Conservation (phyloP, 1,284 basidiomycete genomes). For the Ustilago crameri region DNA sequence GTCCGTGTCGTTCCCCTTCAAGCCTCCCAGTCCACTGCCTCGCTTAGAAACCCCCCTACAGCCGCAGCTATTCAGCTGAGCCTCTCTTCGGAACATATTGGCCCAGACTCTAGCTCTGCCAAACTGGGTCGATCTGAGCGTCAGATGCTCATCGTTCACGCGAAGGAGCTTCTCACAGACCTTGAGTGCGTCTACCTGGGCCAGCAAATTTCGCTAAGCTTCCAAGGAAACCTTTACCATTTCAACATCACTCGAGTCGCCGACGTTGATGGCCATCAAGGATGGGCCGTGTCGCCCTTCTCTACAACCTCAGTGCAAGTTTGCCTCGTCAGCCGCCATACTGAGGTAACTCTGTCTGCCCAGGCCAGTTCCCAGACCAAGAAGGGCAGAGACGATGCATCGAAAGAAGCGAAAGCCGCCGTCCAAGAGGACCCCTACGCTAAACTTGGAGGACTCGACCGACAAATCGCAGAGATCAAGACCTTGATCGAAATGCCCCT, state of each 20-base stretch:
- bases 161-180: conserved; percentile 69
- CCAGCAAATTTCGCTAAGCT: conserved; percentile 16
- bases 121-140: conserved; percentile 64
- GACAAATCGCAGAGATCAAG: conserved; percentile 87
- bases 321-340: conserved; percentile 66
- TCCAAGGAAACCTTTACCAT: conserved; percentile 21
- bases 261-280: conserved; percentile 77
- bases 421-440: conserved; percentile 70
- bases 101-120: conserved; percentile 4
- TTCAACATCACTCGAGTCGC: conserved; percentile 70
- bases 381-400: conserved; percentile 8
- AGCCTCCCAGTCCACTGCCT: conserved; percentile 10
- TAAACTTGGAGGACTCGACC: conserved; percentile 85
- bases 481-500: conserved; percentile 95
- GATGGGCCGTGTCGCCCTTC: conserved; percentile 70
- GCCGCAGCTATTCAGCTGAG: conserved; percentile 48
- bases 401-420: not conserved
- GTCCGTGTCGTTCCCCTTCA: conserved; percentile 17
- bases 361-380: conserved; percentile 26
- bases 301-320: conserved; percentile 21
- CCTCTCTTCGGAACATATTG: conserved; percentile 16
- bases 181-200: conserved; percentile 19
- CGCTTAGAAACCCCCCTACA: conserved; percentile 19
- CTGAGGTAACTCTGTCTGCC: conserved; percentile 67
- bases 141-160: conserved; percentile 69